phyloP scores from a whole-genome alignment of 305 asterid genomes.

The Striga hermonthica region DNA sequence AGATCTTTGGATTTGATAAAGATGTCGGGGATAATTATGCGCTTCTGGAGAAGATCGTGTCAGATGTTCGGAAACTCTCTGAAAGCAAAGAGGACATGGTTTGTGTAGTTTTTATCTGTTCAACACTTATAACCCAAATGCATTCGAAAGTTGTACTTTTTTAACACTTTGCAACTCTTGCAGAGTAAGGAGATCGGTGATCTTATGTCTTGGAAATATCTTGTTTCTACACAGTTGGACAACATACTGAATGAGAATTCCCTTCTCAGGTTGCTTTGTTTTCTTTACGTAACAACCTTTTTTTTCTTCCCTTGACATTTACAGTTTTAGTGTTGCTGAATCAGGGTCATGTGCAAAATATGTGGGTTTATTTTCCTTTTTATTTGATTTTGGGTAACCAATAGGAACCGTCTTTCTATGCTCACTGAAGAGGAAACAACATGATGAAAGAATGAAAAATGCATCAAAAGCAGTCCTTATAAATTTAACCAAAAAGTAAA shows the following conservation, averaged over 20 bases:
- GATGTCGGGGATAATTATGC: conserved; percentile 57
- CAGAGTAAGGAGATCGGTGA: conserved; percentile 71
- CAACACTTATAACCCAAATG: neutral
- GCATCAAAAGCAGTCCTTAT: too few species aligned
- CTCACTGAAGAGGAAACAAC: too few species aligned
- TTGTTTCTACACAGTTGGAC: conserved; percentile 64
- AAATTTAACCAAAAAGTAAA: too few species aligned
- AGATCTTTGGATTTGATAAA: conserved; percentile 71
- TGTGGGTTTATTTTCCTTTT: too few species aligned
- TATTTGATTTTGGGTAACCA: too few species aligned
- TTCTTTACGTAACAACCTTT: too few species aligned
- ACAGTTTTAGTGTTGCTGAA: too few species aligned
- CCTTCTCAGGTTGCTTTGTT: conserved; percentile 58
- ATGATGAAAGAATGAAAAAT: too few species aligned
- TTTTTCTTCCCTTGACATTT: too few species aligned
- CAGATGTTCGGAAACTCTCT: conserved; percentile 54
- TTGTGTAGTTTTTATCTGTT: conserved; percentile 30
- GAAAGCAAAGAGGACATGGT: conserved; percentile 74
- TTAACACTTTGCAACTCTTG: conserved; percentile 30
- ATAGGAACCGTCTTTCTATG: too few species aligned
- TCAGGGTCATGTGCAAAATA: too few species aligned
- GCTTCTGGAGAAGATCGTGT: conserved; percentile 55
- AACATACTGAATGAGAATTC: conserved; percentile 56
- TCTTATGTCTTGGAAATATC: conserved; percentile 76
- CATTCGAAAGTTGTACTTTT: neutral